phyloP scores from a whole-genome alignment of 2,329 filamentous ascomycete species.

The Teratosphaeria destructans region DNA sequence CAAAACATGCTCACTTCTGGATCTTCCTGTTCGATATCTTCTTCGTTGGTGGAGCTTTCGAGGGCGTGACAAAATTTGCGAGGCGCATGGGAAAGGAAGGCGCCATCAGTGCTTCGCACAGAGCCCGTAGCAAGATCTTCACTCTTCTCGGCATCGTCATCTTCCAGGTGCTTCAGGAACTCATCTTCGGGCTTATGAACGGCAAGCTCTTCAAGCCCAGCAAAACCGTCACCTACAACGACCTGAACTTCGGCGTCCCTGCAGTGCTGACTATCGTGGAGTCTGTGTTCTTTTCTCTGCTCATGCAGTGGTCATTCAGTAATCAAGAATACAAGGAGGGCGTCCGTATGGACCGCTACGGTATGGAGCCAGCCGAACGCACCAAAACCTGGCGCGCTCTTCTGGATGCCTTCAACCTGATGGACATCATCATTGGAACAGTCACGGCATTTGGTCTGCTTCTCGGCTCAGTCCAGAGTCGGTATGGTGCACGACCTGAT shows the following conservation, averaged over 20 bases:
- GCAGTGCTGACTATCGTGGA: slow-evolving; percentile 10
- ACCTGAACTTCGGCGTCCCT: slow-evolving; percentile 13
- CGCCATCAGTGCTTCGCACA: slow-evolving; percentile 5
- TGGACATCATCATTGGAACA: slow-evolving; percentile 9
- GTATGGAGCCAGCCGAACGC: slow-evolving; percentile 5
- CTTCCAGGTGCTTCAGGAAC: slow-evolving; percentile 11
- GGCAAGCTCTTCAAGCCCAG: slow-evolving; percentile 12
- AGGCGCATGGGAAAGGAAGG: slow-evolving; percentile 5
- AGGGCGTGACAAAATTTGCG: slow-evolving; percentile 7
- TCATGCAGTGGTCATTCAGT: slow-evolving; percentile 12
- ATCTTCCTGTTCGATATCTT: slow-evolving; percentile 6
- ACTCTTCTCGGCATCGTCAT: slow-evolving; percentile 9
- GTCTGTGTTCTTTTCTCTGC: slow-evolving; percentile 8
- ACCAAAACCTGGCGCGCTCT: slow-evolving; percentile 6
- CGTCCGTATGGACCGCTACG: slow-evolving; percentile 5
- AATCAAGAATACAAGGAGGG: slow-evolving; percentile 6
- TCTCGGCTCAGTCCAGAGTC: slow-evolving; percentile 3
- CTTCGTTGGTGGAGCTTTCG: slow-evolving; percentile 9
- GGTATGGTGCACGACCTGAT: slow-evolving; percentile 2
- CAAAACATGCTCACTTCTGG: slow-evolving; percentile 11
- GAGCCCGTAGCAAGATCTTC: slow-evolving; percentile 7
- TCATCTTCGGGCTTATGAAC: slow-evolving; percentile 11
- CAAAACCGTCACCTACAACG: slow-evolving; percentile 9
- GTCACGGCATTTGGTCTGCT: slow-evolving; percentile 5
- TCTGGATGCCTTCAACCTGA: slow-evolving; percentile 8